Percentiles rank a stretch among this genome's conserved stretches.
Conservation (phyloP, 129 eudicot species). For the Silybum marianum region DNA sequence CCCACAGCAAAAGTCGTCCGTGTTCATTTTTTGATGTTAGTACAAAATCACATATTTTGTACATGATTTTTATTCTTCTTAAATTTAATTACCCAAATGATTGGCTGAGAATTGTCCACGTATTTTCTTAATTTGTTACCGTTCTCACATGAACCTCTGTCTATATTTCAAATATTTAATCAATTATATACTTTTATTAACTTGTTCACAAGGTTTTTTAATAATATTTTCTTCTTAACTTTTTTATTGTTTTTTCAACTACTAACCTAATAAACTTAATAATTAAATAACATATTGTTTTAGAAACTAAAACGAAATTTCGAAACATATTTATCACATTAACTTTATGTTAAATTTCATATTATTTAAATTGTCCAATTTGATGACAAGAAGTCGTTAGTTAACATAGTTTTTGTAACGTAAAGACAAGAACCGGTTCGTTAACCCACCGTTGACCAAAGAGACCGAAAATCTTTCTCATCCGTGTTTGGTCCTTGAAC, state of each 20-base stretch:
- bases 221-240: too few species aligned
- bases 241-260: background rate
- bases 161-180: background rate
- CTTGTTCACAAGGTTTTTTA: background rate
- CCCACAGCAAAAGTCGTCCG: too few species aligned
- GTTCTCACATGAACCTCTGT: too few species aligned
- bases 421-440: constrained; percentile 29
- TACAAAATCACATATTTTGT: too few species aligned
- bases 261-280: background rate
- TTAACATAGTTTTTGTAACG: background rate
- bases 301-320: background rate
- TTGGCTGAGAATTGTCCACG: too few species aligned
- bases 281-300: background rate
- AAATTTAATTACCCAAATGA: too few species aligned
- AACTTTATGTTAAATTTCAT: background rate
- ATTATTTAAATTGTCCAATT: background rate
- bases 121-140: too few species aligned
- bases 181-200: background rate
- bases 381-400: constrained; percentile 16
- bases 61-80: too few species aligned
- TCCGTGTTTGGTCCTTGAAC: background rate
- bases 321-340: too few species aligned
- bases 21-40: too few species aligned
- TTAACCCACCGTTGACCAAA: constrained; percentile 18
- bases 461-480: background rate